phyloP scores from a whole-genome alignment of 345 rosid species.

The Aquilaria yunnanensis region DNA sequence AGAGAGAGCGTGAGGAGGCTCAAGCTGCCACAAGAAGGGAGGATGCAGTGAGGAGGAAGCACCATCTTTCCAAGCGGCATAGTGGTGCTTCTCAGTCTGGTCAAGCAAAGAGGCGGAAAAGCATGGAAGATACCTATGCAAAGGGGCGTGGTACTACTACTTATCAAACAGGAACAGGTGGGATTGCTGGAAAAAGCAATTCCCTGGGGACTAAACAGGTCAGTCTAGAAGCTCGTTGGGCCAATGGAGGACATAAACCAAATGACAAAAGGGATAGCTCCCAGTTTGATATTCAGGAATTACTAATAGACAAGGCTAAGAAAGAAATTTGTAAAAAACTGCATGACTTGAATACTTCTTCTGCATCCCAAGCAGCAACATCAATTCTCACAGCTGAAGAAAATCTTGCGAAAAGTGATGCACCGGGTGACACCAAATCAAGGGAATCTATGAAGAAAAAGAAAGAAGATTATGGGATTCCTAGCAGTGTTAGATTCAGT shows the following conservation, averaged over 20 bases:
- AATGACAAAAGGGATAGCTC: slow-evolving; percentile 28
- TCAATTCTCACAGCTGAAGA: slow-evolving; percentile 13
- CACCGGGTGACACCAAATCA: slow-evolving; percentile 10
- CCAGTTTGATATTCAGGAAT: slow-evolving; percentile 24
- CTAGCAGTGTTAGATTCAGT: slow-evolving; percentile 15
- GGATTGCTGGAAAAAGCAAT: slow-evolving; percentile 15
- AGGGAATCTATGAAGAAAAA: not conserved
- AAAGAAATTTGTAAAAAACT: slow-evolving; percentile 28
- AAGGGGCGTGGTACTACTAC: slow-evolving; percentile 23
- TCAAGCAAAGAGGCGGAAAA: slow-evolving; percentile 37
- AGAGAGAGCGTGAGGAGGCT: slow-evolving; percentile 58
- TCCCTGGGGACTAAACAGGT: slow-evolving; percentile 15
- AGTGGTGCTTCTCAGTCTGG: slow-evolving; percentile 23
- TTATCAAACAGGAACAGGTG: slow-evolving; percentile 15
- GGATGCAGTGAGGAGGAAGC: slow-evolving; percentile 37
- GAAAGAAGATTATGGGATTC: slow-evolving; percentile 11
- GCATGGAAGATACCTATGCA: slow-evolving; percentile 30
- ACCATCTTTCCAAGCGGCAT: slow-evolving; percentile 25
- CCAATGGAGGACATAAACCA: slow-evolving; percentile 23
- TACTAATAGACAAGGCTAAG: slow-evolving; percentile 43
- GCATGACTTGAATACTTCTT: slow-evolving; percentile 23
- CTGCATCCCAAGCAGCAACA: slow-evolving; percentile 17
- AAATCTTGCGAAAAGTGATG: slow-evolving; percentile 11
- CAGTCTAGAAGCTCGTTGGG: slow-evolving; percentile 13
- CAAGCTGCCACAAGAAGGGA: slow-evolving; percentile 37